Evolutionary conservation across 1,139 yeast genomes (phyloP).

Genomic region (Maudiozyma humilis): DNA sequence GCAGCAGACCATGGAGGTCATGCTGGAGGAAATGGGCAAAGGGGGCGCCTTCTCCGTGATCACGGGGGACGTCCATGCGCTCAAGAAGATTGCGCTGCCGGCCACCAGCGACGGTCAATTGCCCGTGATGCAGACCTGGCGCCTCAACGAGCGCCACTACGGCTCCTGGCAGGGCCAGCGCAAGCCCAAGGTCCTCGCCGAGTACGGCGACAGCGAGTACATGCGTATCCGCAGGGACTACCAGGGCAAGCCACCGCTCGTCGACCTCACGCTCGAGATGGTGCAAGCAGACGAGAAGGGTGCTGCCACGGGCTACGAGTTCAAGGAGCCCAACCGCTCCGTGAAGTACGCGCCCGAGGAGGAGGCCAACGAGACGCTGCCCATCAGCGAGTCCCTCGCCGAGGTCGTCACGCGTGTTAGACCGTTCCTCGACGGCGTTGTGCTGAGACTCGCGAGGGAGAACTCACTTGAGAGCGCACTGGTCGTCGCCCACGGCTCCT

Average conservation of each 20-base stretch:
- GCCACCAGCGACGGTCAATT: conserved; percentile 9
- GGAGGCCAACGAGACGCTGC: conserved; percentile 36
- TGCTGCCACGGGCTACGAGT: conserved; percentile 30
- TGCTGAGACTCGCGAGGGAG: conserved; percentile 35
- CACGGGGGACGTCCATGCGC: conserved; percentile 14
- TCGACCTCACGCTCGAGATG: conserved; percentile 30
- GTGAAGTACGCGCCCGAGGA: conserved; percentile 34
- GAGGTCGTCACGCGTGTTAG: conserved; percentile 56
- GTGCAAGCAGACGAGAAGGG: conserved; percentile 29
- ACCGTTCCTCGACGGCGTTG: conserved; percentile 44
- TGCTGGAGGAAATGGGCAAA: conserved; percentile 39
- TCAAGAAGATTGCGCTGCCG: conserved; percentile 6
- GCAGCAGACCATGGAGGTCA: conserved; percentile 56
- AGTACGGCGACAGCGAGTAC: conserved; percentile 52
- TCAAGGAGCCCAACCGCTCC: conserved; percentile 31
- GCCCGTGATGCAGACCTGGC: conserved; percentile 43
- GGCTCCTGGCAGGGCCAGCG: conserved; percentile 68
- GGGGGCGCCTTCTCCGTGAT: conserved; percentile 19
- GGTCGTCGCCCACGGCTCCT: conserved; percentile 69
- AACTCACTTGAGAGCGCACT: conserved; percentile 43
- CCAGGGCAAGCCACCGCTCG: conserved; percentile 60
- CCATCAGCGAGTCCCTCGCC: conserved; percentile 60
- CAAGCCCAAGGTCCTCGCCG: conserved; percentile 44
- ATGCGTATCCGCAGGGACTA: conserved; percentile 62
- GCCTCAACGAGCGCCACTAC: conserved; percentile 71